Evolutionary conservation across 2,329 filamentous ascomycete species (phyloP).

Genomic region (Leptographium lundbergii): DNA sequence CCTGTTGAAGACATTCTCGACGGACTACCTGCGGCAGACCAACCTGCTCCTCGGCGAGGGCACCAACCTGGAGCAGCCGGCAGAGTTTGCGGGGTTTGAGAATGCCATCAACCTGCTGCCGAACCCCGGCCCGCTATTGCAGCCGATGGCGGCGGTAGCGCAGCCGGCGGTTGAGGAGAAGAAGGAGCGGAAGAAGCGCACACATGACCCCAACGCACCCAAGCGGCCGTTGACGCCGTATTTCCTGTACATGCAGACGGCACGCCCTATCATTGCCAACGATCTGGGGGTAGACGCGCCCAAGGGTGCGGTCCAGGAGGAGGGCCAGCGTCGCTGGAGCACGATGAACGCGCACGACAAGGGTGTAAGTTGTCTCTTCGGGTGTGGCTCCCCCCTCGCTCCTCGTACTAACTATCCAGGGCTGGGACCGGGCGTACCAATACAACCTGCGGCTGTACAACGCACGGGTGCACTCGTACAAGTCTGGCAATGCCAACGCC

Average conservation of each 20-base stretch:
- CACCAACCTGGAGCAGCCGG: slow-evolving; percentile 33
- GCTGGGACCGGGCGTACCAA: slow-evolving; percentile 55
- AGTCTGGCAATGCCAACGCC: slow-evolving; percentile 43
- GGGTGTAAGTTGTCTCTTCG: slow-evolving; percentile 24
- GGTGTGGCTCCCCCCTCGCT: background rate
- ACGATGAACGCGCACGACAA: slow-evolving; percentile 66
- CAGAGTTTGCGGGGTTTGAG: slow-evolving; percentile 39
- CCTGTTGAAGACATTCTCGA: slow-evolving; percentile 65
- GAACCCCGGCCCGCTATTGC: slow-evolving; percentile 18
- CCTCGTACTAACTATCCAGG: slow-evolving; percentile 17
- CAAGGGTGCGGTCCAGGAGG: slow-evolving; percentile 77
- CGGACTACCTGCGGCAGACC: slow-evolving; percentile 79
- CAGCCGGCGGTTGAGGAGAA: slow-evolving; percentile 47
- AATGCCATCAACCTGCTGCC: slow-evolving; percentile 33
- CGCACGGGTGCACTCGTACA: slow-evolving; percentile 52
- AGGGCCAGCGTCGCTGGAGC: slow-evolving; percentile 78
- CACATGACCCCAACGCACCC: slow-evolving; percentile 82
- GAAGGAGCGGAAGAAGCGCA: slow-evolving; percentile 83
- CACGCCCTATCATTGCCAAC: slow-evolving; percentile 66
- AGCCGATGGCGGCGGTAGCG: slow-evolving; percentile 21
- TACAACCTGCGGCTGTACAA: slow-evolving; percentile 56
- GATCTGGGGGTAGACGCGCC: slow-evolving; percentile 65
- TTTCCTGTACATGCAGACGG: slow-evolving; percentile 87
- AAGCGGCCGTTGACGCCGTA: slow-evolving; percentile 91
- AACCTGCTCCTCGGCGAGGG: slow-evolving; percentile 65